phyloP scores from a whole-genome alignment of 345 rosid genomes.

The Citropsis articulata region DNA sequence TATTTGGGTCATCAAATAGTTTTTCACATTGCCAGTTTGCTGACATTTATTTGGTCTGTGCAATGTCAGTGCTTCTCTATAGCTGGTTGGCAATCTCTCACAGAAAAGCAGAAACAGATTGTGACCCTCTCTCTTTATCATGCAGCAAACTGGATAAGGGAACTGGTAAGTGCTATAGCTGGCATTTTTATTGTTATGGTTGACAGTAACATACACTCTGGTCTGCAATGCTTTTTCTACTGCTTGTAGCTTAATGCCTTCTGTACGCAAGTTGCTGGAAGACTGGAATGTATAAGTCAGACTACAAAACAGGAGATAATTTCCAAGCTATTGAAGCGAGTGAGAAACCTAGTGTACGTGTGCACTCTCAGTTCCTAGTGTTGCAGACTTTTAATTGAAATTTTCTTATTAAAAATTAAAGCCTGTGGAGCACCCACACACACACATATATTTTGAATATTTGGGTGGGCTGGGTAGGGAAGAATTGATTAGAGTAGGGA shows the following conservation, averaged over 20 bases:
- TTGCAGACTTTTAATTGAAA: slow-evolving; percentile 14
- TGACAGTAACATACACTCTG: slow-evolving; percentile 5
- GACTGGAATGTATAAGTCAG: slow-evolving; percentile 54
- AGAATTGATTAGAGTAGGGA: background rate
- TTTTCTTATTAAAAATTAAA: slow-evolving; percentile 12
- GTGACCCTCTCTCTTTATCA: slow-evolving; percentile 60
- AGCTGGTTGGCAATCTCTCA: slow-evolving; percentile 54
- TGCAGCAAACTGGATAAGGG: slow-evolving; percentile 79
- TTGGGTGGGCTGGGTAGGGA: background rate
- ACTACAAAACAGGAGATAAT: slow-evolving; percentile 55
- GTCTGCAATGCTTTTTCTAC: slow-evolving; percentile 20
- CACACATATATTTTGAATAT: background rate
- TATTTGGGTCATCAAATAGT: background rate
- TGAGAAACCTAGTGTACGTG: slow-evolving; percentile 74
- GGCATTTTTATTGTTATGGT: slow-evolving; percentile 5
- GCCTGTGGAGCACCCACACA: background rate
- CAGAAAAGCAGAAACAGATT: slow-evolving; percentile 65
- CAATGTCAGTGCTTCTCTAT: slow-evolving; percentile 54
- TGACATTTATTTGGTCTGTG: slow-evolving; percentile 27
- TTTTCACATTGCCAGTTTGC: slow-evolving; percentile 18
- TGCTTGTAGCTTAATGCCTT: slow-evolving; percentile 75
- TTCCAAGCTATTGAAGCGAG: slow-evolving; percentile 62
- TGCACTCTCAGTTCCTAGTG: slow-evolving; percentile 13
- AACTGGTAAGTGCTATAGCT: slow-evolving; percentile 51
- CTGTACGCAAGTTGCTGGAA: slow-evolving; percentile 62